Percentiles rank a stretch among this genome's conserved stretches.
Evolutionary conservation across 306 rosid species (phyloP).

Genomic region (Citrullus mucosospermus): DNA sequence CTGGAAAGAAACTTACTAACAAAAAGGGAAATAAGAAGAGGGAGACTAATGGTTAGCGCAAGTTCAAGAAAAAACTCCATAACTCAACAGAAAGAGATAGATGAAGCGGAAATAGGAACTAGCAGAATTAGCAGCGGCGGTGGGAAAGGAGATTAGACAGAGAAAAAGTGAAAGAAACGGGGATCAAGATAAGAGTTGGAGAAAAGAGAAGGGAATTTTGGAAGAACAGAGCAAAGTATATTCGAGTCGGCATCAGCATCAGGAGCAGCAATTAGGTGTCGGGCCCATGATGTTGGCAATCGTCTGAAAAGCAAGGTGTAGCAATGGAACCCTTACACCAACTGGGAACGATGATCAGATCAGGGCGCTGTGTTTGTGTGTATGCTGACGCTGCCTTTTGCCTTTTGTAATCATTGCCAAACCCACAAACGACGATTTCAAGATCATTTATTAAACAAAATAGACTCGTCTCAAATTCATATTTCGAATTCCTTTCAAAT

Average conservation of each 20-base stretch:
- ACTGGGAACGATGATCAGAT: background rate
- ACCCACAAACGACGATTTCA: background rate
- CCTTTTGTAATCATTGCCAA: background rate
- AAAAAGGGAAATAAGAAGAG: slow-evolving; percentile 27
- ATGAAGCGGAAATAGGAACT: background rate
- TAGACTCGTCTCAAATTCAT: background rate
- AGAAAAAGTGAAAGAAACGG: background rate
- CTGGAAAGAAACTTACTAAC: slow-evolving; percentile 23
- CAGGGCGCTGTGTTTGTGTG: background rate
- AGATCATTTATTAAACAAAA: background rate
- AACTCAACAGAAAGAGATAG: background rate
- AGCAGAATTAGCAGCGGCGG: slow-evolving; percentile 4
- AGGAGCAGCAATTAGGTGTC: slow-evolving; percentile 13
- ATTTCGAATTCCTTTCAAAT: background rate
- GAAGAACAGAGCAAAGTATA: slow-evolving; percentile 44
- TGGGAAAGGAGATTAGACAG: background rate
- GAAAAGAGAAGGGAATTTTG: slow-evolving; percentile 18
- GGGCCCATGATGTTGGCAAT: slow-evolving; percentile 24
- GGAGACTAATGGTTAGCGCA: slow-evolving; percentile 23
- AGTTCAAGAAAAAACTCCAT: slow-evolving; percentile 46
- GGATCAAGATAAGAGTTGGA: background rate
- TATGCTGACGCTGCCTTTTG: background rate
- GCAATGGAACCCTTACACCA: slow-evolving; percentile 23
- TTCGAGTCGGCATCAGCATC: slow-evolving; percentile 12
- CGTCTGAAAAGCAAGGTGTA: slow-evolving; percentile 15